A percentile compares a stretch with the other conserved stretches of the same genome.
phyloP scores from a whole-genome alignment of 257 asterid species.

The Nicotiana noctiflora region DNA sequence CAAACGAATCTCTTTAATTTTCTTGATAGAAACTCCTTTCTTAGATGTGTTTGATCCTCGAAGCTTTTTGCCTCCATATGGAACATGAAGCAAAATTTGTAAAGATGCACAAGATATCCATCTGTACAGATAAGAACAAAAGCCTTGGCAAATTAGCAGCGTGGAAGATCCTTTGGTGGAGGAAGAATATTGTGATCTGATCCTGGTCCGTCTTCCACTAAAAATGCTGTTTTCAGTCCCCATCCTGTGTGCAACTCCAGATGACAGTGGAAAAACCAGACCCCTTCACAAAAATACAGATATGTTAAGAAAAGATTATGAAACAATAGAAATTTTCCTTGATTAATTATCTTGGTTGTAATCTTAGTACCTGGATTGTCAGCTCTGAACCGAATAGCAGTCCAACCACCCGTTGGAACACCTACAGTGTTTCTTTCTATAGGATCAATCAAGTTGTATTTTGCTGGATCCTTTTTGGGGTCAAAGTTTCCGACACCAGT shows the following conservation, averaged over 20 bases:
- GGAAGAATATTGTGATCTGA: conserved; percentile 39
- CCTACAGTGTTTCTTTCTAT: conserved; percentile 49
- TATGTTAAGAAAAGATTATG: background rate
- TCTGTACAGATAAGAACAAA: too few relatives aligned
- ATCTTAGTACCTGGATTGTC: conserved; percentile 42
- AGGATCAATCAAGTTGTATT: conserved; percentile 43
- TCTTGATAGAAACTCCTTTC: too few relatives aligned
- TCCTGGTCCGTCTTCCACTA: conserved; percentile 52
- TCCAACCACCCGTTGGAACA: conserved; percentile 56
- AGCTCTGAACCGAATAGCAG: conserved; percentile 47
- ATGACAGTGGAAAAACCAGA: conserved; percentile 57
- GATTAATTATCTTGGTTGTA: background rate
- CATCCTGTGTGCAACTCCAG: conserved; percentile 58
- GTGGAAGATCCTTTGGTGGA: conserved; percentile 55
- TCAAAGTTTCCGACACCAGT: conserved; percentile 40
- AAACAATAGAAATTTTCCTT: background rate
- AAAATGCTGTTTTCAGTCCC: conserved; percentile 55
- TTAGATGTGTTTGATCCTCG: background rate
- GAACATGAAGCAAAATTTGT: background rate
- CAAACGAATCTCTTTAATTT: background rate
- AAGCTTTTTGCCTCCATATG: background rate
- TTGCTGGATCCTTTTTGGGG: conserved; percentile 32
- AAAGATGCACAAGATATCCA: background rate
- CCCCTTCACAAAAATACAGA: conserved; percentile 21
- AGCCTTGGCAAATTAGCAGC: conserved; percentile 19